Percentiles rank a stretch among this genome's conserved stretches.
These are phyloP conservation scores for Diaporthe citri DNA, from an alignment of 2,329 filamentous ascomycete genomes.

Conservation along the genomic window DNA sequence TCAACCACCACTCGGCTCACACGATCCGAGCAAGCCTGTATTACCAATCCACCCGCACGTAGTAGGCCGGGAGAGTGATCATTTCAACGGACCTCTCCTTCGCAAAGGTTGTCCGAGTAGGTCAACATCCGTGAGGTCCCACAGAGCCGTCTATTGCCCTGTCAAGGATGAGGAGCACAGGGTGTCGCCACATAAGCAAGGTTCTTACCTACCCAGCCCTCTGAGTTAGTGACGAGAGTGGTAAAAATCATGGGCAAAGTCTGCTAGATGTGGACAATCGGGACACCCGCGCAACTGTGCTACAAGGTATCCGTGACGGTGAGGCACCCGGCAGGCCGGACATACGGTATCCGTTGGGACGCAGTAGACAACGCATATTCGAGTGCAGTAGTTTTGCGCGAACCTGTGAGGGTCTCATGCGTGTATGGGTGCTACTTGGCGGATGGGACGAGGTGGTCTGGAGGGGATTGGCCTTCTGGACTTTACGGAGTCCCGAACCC, in stretches of 20 bases:
- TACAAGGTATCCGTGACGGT: background rate
- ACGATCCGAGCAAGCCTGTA: background rate
- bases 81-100: background rate
- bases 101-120: background rate
- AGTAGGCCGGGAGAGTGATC: too few relatives aligned
- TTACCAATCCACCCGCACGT: background rate
- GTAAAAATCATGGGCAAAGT: background rate
- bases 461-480: background rate
- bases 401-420: background rate
- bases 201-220: background rate
- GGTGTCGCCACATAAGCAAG: background rate
- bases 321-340: background rate
- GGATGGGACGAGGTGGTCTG: background rate
- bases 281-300: background rate
- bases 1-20: background rate
- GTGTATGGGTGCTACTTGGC: background rate
- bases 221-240: background rate
- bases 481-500: background rate
- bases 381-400: background rate
- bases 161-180: background rate
- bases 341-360: background rate
- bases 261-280: background rate
- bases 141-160: background rate
- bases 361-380: background rate
- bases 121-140: background rate